Evolutionary conservation across 2,329 filamentous ascomycete genomes (phyloP).

Genomic region (Macrophomina pseudophaseolina): DNA sequence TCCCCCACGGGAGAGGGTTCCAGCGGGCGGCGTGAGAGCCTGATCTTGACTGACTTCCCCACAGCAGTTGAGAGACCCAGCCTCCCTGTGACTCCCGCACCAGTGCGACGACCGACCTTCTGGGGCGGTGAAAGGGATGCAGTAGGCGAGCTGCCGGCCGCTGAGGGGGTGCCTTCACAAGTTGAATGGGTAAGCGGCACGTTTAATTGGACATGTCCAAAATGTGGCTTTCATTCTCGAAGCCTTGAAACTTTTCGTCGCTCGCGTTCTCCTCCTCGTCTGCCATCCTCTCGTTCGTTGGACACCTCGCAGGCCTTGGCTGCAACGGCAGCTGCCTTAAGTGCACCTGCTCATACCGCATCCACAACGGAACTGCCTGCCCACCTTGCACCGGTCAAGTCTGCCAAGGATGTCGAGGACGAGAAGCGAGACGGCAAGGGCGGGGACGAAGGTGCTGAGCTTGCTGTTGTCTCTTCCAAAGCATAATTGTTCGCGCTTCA

Average conservation of each 20-base stretch:
- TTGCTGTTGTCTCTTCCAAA: slow-evolving; percentile 18
- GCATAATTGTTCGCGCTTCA: slow-evolving; percentile 8
- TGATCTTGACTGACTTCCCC: slow-evolving; percentile 86
- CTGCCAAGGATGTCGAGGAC: slow-evolving; percentile 1
- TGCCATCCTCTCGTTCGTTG: slow-evolving; percentile 7
- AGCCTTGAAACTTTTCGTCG: slow-evolving; percentile 16
- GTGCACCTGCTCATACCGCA: slow-evolving; percentile 1
- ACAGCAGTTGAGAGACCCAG: slow-evolving; percentile 81
- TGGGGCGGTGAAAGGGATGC: slow-evolving; percentile 67
- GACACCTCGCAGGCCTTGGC: slow-evolving; percentile 9
- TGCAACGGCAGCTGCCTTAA: slow-evolving; percentile 5
- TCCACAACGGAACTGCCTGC: slow-evolving; percentile 6
- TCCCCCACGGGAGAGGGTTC: slow-evolving; percentile 41
- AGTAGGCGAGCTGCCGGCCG: slow-evolving; percentile 68
- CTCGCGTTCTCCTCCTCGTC: slow-evolving; percentile 10
- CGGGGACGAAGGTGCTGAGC: background rate
- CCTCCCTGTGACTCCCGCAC: slow-evolving; percentile 87
- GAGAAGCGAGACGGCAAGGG: background rate
- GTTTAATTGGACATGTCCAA: slow-evolving; percentile 83
- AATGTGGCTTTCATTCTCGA: slow-evolving; percentile 41
- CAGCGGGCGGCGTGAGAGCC: slow-evolving; percentile 55
- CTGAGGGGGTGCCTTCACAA: slow-evolving; percentile 84
- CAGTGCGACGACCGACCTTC: slow-evolving; percentile 70
- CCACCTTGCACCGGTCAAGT: slow-evolving; percentile 18
- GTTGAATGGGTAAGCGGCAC: slow-evolving; percentile 77